Conservation (phyloP, 768 basidiomycete genomes). For the Lentinus brumalis region DNA sequence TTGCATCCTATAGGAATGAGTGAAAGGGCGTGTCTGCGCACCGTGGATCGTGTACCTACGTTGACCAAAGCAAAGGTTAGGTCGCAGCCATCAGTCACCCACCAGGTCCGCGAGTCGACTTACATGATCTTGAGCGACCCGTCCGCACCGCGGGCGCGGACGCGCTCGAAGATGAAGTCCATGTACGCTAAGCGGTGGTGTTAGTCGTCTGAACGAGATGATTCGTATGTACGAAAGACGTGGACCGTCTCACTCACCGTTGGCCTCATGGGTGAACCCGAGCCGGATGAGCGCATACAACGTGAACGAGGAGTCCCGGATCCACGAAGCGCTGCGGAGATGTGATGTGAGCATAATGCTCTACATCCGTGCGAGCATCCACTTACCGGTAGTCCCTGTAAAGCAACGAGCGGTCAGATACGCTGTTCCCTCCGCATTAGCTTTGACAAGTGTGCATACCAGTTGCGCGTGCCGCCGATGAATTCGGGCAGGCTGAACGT, state of each 20-base stretch:
- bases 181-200: conserved; percentile 64
- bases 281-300: conserved; percentile 92
- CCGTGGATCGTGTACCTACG: conserved; percentile 86
- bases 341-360: too few relatives aligned
- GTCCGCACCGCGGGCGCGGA: conserved; percentile 84
- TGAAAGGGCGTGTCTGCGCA: conserved; percentile 21
- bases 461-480: conserved; percentile 88
- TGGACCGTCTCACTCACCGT: too few relatives aligned
- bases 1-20: too few relatives aligned
- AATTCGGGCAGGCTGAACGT: conserved; percentile 94
- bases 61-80: neutral
- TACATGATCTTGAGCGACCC: conserved; percentile 94
- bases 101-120: conserved; percentile 11
- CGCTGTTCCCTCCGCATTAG: too few relatives aligned
- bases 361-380: too few relatives aligned
- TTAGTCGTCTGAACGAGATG: too few relatives aligned
- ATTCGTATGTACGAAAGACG: too few relatives aligned
- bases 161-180: conserved; percentile 86
- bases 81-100: neutral
- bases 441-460: conserved; percentile 36
- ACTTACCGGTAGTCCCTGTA: too few relatives aligned
- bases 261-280: conserved; percentile 92
- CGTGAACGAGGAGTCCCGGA: conserved; percentile 95
- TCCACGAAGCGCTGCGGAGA: conserved; percentile 70
- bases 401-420: too few relatives aligned